Conservation (phyloP, 1,139 yeast species). For the Taphrina populina region DNA sequence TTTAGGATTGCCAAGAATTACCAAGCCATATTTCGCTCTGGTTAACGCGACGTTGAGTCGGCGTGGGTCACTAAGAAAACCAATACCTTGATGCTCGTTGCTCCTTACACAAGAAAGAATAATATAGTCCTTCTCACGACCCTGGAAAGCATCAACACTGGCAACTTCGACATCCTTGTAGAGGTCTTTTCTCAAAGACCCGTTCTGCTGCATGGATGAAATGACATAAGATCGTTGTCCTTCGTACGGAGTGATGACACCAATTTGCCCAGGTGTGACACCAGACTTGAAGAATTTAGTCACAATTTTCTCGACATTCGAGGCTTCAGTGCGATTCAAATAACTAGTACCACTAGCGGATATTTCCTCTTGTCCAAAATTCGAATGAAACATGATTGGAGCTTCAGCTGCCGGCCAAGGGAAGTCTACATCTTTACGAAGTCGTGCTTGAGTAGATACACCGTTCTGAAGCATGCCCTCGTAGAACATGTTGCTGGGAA, state of each 20-base stretch:
- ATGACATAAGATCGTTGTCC: conserved; percentile 85
- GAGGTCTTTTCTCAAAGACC: conserved; percentile 60
- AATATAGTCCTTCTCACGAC: conserved; percentile 89
- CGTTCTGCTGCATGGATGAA: conserved; percentile 74
- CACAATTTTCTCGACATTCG: conserved; percentile 80
- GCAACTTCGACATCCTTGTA: conserved; percentile 81
- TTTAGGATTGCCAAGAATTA: conserved; percentile 80
- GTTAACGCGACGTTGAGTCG: conserved; percentile 91
- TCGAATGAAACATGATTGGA: conserved; percentile 97
- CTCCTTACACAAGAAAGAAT: conserved; percentile 90
- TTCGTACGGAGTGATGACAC: conserved; percentile 91
- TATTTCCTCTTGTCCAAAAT: conserved; percentile 84
- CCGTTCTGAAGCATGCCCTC: conserved; percentile 93
- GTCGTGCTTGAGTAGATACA: conserved; percentile 71
- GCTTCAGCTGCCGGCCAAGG: conserved; percentile 84
- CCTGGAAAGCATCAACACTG: conserved; percentile 94
- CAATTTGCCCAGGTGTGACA: conserved; percentile 77
- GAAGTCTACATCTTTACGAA: conserved; percentile 57
- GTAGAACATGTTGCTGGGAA: conserved; percentile 87
- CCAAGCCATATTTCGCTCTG: conserved; percentile 81
- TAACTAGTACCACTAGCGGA: conserved; percentile 81
- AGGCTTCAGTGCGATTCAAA: conserved; percentile 84
- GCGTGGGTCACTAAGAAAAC: conserved; percentile 84
- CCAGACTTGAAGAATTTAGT: conserved; percentile 76
- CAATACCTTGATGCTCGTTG: conserved; percentile 76